Percentiles rank a stretch among this genome's conserved stretches.
Evolutionary conservation across 306 rosid genomes (phyloP).

Genomic region (Lablab purpureus): DNA sequence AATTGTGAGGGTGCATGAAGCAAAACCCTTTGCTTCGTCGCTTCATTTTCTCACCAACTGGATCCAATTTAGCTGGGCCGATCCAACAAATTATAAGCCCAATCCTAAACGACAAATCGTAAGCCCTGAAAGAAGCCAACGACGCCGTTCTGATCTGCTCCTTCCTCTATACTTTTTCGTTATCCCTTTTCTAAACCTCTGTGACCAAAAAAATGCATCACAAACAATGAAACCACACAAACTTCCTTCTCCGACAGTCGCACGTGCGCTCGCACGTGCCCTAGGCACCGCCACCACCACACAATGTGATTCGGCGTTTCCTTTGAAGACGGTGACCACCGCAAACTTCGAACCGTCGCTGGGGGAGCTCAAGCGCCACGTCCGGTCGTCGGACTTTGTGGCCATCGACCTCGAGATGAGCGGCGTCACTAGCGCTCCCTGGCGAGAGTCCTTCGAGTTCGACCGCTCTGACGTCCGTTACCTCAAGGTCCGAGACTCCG

Average conservation of each 20-base stretch:
- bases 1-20: too few relatives aligned
- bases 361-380: slow-evolving; percentile 70
- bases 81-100: slow-evolving; percentile 4
- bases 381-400: slow-evolving; percentile 81
- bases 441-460: slow-evolving; percentile 85
- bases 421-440: slow-evolving; percentile 90
- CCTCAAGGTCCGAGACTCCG: slow-evolving; percentile 92
- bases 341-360: slow-evolving; percentile 76
- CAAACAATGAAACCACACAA: slow-evolving; percentile 47
- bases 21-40: background rate
- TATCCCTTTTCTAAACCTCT: slow-evolving; percentile 44
- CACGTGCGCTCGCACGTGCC: slow-evolving; percentile 70
- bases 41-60: background rate
- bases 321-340: slow-evolving; percentile 77
- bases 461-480: slow-evolving; percentile 88
- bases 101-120: background rate
- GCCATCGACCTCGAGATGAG: slow-evolving; percentile 97
- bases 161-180: background rate
- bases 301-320: slow-evolving; percentile 53
- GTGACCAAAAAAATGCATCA: slow-evolving; percentile 14
- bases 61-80: background rate
- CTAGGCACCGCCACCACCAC: slow-evolving; percentile 45
- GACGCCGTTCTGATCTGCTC: slow-evolving; percentile 26
- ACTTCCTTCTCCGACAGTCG: slow-evolving; percentile 42
- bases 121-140: background rate